phyloP scores from a whole-genome alignment of 495 filamentous ascomycete species.

The Cenococcum geophilum region DNA sequence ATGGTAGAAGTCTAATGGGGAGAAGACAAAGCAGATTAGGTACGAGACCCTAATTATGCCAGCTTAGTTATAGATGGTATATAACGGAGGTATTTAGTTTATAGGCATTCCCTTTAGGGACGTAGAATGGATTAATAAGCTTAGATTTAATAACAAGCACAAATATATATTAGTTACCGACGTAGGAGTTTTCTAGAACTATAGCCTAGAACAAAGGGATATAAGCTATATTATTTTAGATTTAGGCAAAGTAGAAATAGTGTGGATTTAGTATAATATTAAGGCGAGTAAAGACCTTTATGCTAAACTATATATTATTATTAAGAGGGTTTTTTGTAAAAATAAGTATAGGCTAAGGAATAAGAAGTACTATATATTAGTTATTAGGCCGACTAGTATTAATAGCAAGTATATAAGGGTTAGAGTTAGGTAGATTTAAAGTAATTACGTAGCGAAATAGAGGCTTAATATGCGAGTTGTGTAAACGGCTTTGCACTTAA shows the following conservation, averaged over 20 bases:
- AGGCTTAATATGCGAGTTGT: conserved; percentile 3
- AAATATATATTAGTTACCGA: not conserved
- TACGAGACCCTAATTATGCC: conserved; percentile 3
- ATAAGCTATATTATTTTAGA: conserved; percentile 4
- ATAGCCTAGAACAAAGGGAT: not conserved
- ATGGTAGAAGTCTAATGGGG: conserved; percentile 3
- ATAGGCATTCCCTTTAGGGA: not conserved
- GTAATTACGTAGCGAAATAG: not conserved
- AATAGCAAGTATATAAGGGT: conserved; percentile 1
- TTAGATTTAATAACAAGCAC: not conserved
- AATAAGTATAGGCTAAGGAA: not conserved
- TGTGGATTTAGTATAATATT: conserved; percentile 4
- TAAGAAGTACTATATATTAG: conserved; percentile 5
- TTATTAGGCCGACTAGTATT: not conserved
- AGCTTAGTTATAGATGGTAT: conserved; percentile 8
- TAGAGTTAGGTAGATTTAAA: too few species aligned
- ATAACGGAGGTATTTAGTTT: conserved; percentile 10
- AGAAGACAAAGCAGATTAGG: conserved; percentile 4
- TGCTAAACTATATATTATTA: not conserved
- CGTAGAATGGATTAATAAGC: not conserved
- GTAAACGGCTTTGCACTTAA: not conserved
- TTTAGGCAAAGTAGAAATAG: conserved; percentile 8
- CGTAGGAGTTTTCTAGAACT: not conserved
- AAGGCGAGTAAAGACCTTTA: not conserved
- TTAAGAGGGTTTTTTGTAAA: not conserved